Base-by-base conservation (phyloP, 1,284 basidiomycete genomes). In the Cutaneotrichosporon mucoides region DNA sequence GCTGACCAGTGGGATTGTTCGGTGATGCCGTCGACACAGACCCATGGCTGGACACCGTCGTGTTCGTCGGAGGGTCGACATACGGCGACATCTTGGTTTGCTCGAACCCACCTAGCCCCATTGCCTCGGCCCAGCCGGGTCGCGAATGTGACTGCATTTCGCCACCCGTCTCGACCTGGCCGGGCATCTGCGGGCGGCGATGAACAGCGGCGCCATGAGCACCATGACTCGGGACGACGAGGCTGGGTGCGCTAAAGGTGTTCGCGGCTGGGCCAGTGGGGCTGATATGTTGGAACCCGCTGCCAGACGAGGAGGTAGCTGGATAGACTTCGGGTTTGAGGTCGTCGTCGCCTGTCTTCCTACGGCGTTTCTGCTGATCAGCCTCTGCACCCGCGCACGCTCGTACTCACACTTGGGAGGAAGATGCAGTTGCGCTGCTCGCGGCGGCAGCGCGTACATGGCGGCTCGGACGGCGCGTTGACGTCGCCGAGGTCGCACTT, bases 401-500 rank as follows among this genome's bases (percentile, higher is more conserved):
- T 1, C 13, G 5, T 3, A 70, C 74, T 61, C 46, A 76, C 74
- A 33, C 69, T 72, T 1, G 75, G 75, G 7, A 76, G 63, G 57
- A 81, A 81, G 50, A 80, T 72, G 60, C 80, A 81, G 35, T 79
- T 73, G 11, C 76, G 67, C 59, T 78, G 70, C 58, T 80, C 79
- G 35, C 80, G 71, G 35, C 77, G 70, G 57, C 80, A 81, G 16
- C 79, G 66, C 4, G 74, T 68, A 57, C 80, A 81, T 5, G 80
- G 79, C 5, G 79, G 78, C 49, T 79, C 73, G 8, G 71, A 73
- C 0, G 79, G 80, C 3, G 72, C 68, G 55, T 80, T 79, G 42
- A 79, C 76, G 57, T 80, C 77, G 33, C 80, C 79, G 8, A 81
- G 68, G 57, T 81, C 80, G 61, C 80, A 80, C 62, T 75, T 73